Percentiles rank a stretch among this genome's conserved stretches.
Conservation (phyloP, 2,329 filamentous ascomycete genomes). For the Beauveria sp. region DNA sequence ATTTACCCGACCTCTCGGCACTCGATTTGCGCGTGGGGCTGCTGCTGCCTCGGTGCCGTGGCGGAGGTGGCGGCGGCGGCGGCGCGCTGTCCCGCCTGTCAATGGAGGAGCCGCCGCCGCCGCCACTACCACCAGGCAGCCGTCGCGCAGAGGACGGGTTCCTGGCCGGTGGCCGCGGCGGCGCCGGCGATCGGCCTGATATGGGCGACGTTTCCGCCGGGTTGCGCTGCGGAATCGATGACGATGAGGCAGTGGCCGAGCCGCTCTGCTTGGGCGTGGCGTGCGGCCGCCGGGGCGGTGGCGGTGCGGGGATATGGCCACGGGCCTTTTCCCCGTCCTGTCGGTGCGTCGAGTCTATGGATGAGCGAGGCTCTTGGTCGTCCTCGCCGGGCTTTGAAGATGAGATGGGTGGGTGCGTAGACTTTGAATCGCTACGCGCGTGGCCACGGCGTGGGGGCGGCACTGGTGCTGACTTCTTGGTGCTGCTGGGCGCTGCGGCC, state of each 20-base stretch:
- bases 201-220: background rate
- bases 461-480: slow-evolving; percentile 38
- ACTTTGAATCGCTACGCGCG: slow-evolving; percentile 37
- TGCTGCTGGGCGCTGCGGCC: slow-evolving; percentile 21
- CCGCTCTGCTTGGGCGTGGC: slow-evolving; percentile 27
- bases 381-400: slow-evolving; percentile 21
- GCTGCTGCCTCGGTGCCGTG: slow-evolving; percentile 39
- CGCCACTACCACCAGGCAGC: slow-evolving; percentile 34
- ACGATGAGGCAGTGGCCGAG: slow-evolving; percentile 13
- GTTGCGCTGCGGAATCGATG: slow-evolving; percentile 4
- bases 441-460: slow-evolving; percentile 45
- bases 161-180: slow-evolving; percentile 39
- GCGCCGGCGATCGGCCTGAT: slow-evolving; percentile 19
- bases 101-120: slow-evolving; percentile 20
- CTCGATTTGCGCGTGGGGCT: slow-evolving; percentile 16
- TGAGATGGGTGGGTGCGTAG: slow-evolving; percentile 10
- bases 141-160: slow-evolving; percentile 34
- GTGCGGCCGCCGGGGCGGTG: slow-evolving; percentile 45
- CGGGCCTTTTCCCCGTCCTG: slow-evolving; percentile 38
- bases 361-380: slow-evolving; percentile 38
- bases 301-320: slow-evolving; percentile 31
- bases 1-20: slow-evolving; percentile 10
- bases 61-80: slow-evolving; percentile 40
- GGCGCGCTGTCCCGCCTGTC: slow-evolving; percentile 22
- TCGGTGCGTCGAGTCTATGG: slow-evolving; percentile 40